These are phyloP conservation scores for Calocybe indica DNA, from an alignment of 768 basidiomycete species.

Conservation along the genomic window DNA sequence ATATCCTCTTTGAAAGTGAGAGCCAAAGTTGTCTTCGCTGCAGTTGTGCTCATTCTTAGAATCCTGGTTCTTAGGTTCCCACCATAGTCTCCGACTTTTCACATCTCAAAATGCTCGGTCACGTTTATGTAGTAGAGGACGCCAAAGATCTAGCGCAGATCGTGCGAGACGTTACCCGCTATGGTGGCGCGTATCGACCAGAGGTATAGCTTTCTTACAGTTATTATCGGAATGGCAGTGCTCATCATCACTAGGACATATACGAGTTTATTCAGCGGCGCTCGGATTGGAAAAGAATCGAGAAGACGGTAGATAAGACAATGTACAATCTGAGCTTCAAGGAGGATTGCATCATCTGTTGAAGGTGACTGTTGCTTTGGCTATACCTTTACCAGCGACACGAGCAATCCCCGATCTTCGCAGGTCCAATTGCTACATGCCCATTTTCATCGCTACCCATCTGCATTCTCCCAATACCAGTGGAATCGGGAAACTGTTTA, in stretches of 20 bases:
- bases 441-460: no score
- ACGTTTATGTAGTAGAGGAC: slow-evolving; percentile 93
- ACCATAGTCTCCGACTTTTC: slow-evolving; percentile 87
- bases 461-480: no score
- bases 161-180: slow-evolving; percentile 90
- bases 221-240: background rate
- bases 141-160: slow-evolving; percentile 96
- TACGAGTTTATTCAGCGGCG: slow-evolving; percentile 95
- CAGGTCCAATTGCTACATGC: no score
- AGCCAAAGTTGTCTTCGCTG: background rate
- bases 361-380: slow-evolving; percentile 6
- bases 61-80: slow-evolving; percentile 42
- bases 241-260: slow-evolving; percentile 54
- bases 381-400: no score
- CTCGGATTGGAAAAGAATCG: slow-evolving; percentile 98
- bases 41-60: background rate
- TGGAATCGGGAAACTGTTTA: no score
- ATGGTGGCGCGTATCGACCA: slow-evolving; percentile 91
- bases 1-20: slow-evolving; percentile 77
- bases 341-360: slow-evolving; percentile 74
- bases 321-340: slow-evolving; percentile 93
- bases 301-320: slow-evolving; percentile 91
- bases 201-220: slow-evolving; percentile 49
- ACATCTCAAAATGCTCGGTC: slow-evolving; percentile 94
- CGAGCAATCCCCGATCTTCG: no score